These are phyloP conservation scores for Pythium rishiriense DNA, from an alignment of 352 stramenopile genomes.

Conservation along the genomic window DNA sequence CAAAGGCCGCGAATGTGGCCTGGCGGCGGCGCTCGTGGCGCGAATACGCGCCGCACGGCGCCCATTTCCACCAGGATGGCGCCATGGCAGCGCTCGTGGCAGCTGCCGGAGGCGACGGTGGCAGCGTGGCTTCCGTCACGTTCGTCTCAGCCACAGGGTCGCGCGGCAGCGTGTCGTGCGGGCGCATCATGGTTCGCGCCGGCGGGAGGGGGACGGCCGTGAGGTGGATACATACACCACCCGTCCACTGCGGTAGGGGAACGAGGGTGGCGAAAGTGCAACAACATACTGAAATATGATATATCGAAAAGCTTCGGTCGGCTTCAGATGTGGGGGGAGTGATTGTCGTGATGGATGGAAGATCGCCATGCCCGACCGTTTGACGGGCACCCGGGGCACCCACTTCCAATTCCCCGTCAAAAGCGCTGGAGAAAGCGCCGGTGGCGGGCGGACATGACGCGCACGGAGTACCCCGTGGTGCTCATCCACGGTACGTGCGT, in stretches of 20 bases:
- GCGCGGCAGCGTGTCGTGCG: background rate
- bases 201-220: no score
- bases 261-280: no score
- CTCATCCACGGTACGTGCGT: slow-evolving; percentile 31
- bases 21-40: slow-evolving; percentile 5
- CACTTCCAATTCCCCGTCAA: no score
- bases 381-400: no score
- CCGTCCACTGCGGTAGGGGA: slow-evolving; percentile 14
- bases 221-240: slow-evolving; percentile 3
- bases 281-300: slow-evolving; percentile 15
- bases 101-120: background rate
- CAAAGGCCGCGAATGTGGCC: slow-evolving; percentile 52
- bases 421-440: no score
- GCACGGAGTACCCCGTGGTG: slow-evolving; percentile 31
- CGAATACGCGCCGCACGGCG: background rate
- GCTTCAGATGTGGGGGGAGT: slow-evolving; percentile 5
- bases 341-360: background rate
- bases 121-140: background rate
- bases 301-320: slow-evolving; percentile 4
- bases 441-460: slow-evolving; percentile 11
- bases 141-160: background rate
- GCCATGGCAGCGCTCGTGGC: slow-evolving; percentile 5
- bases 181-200: background rate
- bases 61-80: background rate
- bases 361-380: background rate